Evolutionary conservation across 768 basidiomycete species (phyloP).

Genomic region (Candolleomyces efflorescens): DNA sequence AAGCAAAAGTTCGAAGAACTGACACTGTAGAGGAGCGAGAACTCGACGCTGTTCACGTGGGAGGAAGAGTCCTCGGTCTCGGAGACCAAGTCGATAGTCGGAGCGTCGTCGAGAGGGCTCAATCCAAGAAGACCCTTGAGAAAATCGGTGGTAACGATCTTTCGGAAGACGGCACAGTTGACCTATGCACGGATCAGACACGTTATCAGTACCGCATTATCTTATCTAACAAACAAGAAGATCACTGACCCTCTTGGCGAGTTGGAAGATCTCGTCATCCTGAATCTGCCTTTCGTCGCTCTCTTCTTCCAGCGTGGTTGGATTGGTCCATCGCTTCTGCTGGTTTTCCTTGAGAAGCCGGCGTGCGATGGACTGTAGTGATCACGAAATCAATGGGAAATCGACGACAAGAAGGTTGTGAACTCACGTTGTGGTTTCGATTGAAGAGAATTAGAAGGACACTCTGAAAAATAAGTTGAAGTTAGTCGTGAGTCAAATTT

Average conservation of each 20-base stretch:
- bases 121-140: neutral
- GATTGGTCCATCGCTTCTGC: conserved; percentile 39
- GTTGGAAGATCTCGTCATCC: conserved; percentile 57
- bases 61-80: conserved; percentile 56
- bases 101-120: conserved; percentile 29
- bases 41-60: conserved; percentile 58
- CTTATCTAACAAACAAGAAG: conserved; percentile 24
- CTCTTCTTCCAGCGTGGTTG: conserved; percentile 28
- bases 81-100: conserved; percentile 26
- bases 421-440: conserved; percentile 47
- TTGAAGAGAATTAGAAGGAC: conserved; percentile 54
- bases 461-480: conserved; percentile 12
- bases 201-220: neutral
- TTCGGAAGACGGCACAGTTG: neutral
- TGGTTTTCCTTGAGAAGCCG: conserved; percentile 57
- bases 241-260: conserved; percentile 42
- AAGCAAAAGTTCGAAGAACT: neutral
- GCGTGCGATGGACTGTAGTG: conserved; percentile 39
- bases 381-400: neutral
- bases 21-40: conserved; percentile 48
- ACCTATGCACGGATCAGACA: neutral
- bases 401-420: neutral
- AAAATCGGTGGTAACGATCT: neutral
- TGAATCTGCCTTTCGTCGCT: conserved; percentile 19
- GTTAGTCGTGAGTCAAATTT: no score